Percentiles rank a stretch among this genome's conserved stretches.
Evolutionary conservation across 1,139 yeast genomes (phyloP).

Genomic region (Eremothecium sinecaudum): DNA sequence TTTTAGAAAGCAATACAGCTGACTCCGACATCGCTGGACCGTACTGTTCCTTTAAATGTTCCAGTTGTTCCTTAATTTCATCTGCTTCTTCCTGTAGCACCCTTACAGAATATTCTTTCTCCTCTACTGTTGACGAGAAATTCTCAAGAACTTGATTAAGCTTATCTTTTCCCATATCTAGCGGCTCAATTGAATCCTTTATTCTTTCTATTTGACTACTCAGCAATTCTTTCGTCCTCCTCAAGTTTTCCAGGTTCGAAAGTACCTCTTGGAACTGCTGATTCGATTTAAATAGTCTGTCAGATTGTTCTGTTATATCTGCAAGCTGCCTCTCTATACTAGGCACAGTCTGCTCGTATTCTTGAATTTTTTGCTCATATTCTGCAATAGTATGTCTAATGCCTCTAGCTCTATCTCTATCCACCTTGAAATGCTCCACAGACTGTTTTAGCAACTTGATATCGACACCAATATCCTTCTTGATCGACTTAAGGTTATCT

Average conservation of each 20-base stretch:
- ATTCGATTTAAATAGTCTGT: conserved; percentile 59
- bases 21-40: conserved; percentile 41
- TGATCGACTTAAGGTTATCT: conserved; percentile 63
- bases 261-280: conserved; percentile 73
- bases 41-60: conserved; percentile 30
- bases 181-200: conserved; percentile 36
- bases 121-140: conserved; percentile 41
- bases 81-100: conserved; percentile 14
- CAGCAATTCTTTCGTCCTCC: conserved; percentile 39
- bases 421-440: conserved; percentile 64
- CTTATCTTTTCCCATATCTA: conserved; percentile 42
- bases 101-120: conserved; percentile 32
- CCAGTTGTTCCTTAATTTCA: conserved; percentile 20
- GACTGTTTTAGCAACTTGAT: conserved; percentile 68
- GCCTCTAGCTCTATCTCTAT: conserved; percentile 61
- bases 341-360: conserved; percentile 42
- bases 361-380: conserved; percentile 38
- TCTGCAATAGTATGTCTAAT: conserved; percentile 42
- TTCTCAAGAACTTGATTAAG: conserved; percentile 43
- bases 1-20: conserved; percentile 50
- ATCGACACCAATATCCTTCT: conserved; percentile 69
- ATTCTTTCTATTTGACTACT: conserved; percentile 44
- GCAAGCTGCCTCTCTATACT: conserved; percentile 43
- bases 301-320: conserved; percentile 48
- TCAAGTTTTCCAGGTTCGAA: conserved; percentile 51